Percentiles rank a stretch among this genome's conserved stretches.
These are phyloP conservation scores for Apiospora pterosperma DNA, from an alignment of 2,329 filamentous ascomycete genomes.

Conservation along the genomic window DNA sequence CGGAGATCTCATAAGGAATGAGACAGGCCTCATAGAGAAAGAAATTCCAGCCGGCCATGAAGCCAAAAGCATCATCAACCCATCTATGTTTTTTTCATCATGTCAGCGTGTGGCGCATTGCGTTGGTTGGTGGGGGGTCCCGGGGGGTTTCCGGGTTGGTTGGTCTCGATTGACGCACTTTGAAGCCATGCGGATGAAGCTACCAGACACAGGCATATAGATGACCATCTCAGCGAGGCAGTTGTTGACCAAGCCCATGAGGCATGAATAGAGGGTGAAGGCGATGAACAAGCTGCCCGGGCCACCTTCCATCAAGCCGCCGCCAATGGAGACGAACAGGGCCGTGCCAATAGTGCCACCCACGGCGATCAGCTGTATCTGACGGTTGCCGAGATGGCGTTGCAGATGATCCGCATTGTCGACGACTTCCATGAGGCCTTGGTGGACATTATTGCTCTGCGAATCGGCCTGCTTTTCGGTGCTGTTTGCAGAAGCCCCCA, in stretches of 20 bases:
- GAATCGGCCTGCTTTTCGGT: background rate
- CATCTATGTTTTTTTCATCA: conserved; percentile 18
- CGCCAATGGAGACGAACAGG: conserved; percentile 56
- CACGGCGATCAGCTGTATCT: conserved; percentile 54
- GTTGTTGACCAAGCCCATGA: conserved; percentile 63
- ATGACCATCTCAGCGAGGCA: conserved; percentile 62
- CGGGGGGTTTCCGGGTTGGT: too few species aligned
- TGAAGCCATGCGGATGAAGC: conserved; percentile 62
- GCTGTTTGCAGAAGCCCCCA: background rate
- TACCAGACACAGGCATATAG: conserved; percentile 60
- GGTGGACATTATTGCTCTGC: background rate
- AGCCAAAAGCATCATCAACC: conserved; percentile 63
- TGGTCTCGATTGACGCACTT: conserved; percentile 32
- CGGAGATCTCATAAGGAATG: conserved; percentile 39
- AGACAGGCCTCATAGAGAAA: conserved; percentile 38
- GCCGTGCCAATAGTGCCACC: conserved; percentile 53
- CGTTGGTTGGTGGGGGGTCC: background rate
- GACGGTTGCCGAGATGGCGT: conserved; percentile 12
- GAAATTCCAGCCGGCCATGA: conserved; percentile 46
- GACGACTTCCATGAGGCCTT: conserved; percentile 3
- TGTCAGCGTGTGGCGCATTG: background rate
- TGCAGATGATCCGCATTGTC: conserved; percentile 9
- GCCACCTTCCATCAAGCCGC: conserved; percentile 43
- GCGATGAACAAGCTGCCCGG: conserved; percentile 52
- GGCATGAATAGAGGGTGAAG: conserved; percentile 48